Evolutionary conservation across 176 grass and related monocot species (phyloP).

Genomic region (Neostapfia colusana): DNA sequence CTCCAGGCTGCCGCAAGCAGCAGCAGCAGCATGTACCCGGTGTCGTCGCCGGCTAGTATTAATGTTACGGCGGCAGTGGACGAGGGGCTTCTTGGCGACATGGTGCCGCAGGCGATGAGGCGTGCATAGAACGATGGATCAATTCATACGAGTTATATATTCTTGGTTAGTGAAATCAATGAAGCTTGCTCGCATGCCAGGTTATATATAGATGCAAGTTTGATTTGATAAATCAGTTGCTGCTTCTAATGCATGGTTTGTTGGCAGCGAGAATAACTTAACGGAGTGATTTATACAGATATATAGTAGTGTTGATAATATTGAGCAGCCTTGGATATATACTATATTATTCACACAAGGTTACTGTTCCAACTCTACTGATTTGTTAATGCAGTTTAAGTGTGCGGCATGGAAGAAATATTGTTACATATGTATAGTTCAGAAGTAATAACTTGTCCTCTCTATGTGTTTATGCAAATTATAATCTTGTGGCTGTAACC

Average conservation of each 20-base stretch:
- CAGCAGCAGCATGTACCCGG: neutral
- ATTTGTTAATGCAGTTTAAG: neutral
- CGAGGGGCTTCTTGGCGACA: slow-evolving; percentile 74
- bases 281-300: neutral
- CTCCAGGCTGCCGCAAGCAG: neutral
- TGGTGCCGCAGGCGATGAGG: slow-evolving; percentile 77
- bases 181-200: neutral
- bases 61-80: slow-evolving; percentile 15
- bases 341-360: slow-evolving; percentile 8
- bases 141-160: neutral
- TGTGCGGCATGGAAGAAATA: neutral
- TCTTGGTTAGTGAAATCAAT: neutral
- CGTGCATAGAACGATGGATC: slow-evolving; percentile 34
- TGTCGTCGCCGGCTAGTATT: neutral
- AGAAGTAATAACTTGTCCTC: neutral
- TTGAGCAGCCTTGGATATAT: neutral
- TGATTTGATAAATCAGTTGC: neutral
- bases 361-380: neutral
- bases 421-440: neutral
- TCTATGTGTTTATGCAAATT: neutral
- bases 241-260: neutral
- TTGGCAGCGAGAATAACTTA: neutral
- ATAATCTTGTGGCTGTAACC: neutral
- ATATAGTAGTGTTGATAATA: neutral
- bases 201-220: neutral